Percentiles rank a stretch among this genome's conserved stretches.
These are phyloP conservation scores for Tylopilus sp. DNA, from an alignment of 1,284 basidiomycete species.

Conservation along the genomic window DNA sequence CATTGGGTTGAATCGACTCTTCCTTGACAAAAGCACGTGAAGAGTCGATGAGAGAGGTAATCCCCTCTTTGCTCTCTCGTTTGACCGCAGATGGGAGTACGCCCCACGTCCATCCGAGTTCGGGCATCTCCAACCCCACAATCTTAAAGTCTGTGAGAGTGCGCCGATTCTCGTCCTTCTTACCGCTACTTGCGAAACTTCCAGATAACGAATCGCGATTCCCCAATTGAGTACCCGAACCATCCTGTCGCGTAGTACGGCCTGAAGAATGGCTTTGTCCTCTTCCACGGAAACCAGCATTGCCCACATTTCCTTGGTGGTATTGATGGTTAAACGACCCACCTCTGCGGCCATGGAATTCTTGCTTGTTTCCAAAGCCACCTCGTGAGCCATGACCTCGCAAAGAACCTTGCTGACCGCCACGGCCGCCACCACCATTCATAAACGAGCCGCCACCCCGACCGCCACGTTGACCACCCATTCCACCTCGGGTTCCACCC, in stretches of 20 bases:
- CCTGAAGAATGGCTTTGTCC: slow-evolving; percentile 40
- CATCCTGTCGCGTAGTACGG: slow-evolving; percentile 54
- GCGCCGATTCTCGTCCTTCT: slow-evolving; percentile 77
- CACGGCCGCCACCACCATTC: slow-evolving; percentile 36
- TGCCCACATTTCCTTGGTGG: slow-evolving; percentile 44
- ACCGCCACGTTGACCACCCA: slow-evolving; percentile 34
- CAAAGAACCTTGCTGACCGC: slow-evolving; percentile 37
- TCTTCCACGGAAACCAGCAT: slow-evolving; percentile 44
- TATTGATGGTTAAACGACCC: slow-evolving; percentile 52
- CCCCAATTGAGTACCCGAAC: slow-evolving; percentile 33
- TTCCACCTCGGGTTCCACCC: slow-evolving; percentile 44
- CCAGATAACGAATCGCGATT: slow-evolving; percentile 45
- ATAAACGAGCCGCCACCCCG: slow-evolving; percentile 41
- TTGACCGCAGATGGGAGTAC: slow-evolving; percentile 39
- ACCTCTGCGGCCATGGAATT: slow-evolving; percentile 60
- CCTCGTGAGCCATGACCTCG: slow-evolving; percentile 61
- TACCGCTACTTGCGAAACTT: slow-evolving; percentile 49
- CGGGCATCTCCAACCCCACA: slow-evolving; percentile 77
- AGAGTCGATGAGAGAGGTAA: slow-evolving; percentile 28
- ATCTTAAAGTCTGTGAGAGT: slow-evolving; percentile 97
- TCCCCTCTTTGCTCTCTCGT: slow-evolving; percentile 38
- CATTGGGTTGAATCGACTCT: slow-evolving; percentile 35
- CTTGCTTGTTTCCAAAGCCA: slow-evolving; percentile 57
- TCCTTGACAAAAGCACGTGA: slow-evolving; percentile 38
- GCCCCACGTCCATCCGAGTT: slow-evolving; percentile 74